Base-by-base conservation (phyloP, 2,329 filamentous ascomycete species). In the Fusarium sp. region DNA sequence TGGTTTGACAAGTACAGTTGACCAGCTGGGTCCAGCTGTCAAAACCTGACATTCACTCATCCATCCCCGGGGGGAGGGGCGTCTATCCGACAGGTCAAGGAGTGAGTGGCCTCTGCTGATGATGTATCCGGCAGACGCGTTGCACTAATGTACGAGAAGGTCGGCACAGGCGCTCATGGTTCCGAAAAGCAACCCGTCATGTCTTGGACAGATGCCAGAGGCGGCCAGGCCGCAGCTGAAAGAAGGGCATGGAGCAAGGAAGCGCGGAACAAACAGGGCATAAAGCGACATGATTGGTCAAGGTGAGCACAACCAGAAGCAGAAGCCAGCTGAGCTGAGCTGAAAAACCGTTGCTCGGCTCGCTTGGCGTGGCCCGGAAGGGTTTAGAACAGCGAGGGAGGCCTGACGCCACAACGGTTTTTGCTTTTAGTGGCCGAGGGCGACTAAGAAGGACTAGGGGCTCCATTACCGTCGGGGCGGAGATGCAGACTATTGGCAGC, bases 361-460 rank as follows among this genome's bases (percentile, higher is more conserved):
- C 68, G 65, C 76, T 78, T 77, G 70, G 74, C 68, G 59, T 60
- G 38, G 54, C 66, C 76, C 56, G 47, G 66, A 69, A 71, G 36
- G 68, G 76, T 47, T 70, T 78, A 72, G 71, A 63, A 69, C 59
- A 22, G 45, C n/a, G 29, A 68, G 73, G 71, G 66, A 74, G 72
- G 68, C 71, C 63, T 70, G 69, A 65, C 68, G 77, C 76, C 75
- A 78, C 77, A 78, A 78, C 77, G 77, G 73, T 76, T 78, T 76
- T 68, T 74, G 73, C 68, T 76, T 77, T 71, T 78, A 77, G 76
- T 70, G 76, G 74, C 71, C 69, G 71, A 69, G 68, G 47, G 45
- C 35, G 58, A 63, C 57, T 70, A 56, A 63, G 69, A 64, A 71
- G 65, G 64, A 67, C 65, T 73, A 73, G 57, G 52, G 73, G 70